A percentile compares a stretch with the other conserved stretches of the same genome.
These are phyloP conservation scores for Ceratobasidium sp. DNA, from an alignment of 1,284 basidiomycete genomes.

Conservation along the genomic window DNA sequence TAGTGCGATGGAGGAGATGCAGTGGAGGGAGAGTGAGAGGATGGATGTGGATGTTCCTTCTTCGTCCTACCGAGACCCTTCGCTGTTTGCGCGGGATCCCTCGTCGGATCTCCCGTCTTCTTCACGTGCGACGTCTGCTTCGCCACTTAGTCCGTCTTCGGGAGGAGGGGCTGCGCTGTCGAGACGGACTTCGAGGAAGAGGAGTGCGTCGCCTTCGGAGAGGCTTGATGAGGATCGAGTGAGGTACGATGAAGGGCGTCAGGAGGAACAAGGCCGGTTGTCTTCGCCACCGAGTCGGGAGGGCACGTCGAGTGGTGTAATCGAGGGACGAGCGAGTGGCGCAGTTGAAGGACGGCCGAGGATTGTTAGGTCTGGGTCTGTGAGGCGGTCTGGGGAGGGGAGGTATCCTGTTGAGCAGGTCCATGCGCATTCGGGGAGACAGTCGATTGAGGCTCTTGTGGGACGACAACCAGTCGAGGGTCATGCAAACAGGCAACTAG, in stretches of 20 bases:
- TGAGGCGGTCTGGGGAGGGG: too few species aligned
- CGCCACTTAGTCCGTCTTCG: constrained; percentile 23
- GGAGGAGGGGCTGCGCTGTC: constrained; percentile 14
- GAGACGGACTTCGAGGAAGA: constrained; percentile 23
- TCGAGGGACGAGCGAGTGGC: too few species aligned
- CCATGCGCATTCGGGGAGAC: too few species aligned
- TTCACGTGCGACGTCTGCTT: neutral
- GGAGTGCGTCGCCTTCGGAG: constrained; percentile 25
- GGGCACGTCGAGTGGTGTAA: constrained; percentile 28
- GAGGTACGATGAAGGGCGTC: neutral
- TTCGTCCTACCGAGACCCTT: too few species aligned
- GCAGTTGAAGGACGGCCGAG: too few species aligned
- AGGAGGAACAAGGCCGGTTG: neutral
- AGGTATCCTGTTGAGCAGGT: too few species aligned
- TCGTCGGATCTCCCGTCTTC: too few species aligned
- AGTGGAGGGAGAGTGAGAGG: neutral
- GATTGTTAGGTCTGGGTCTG: too few species aligned
- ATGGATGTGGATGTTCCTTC: too few species aligned
- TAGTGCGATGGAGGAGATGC: constrained; percentile 14
- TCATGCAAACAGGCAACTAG: too few species aligned
- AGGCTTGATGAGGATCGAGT: neutral
- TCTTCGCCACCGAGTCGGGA: constrained; percentile 30
- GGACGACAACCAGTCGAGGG: too few species aligned
- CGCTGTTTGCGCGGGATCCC: too few species aligned
- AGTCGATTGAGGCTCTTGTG: neutral